Evolutionary conservation across 2,329 filamentous ascomycete species (phyloP).

Genomic region (Alternaria sp.): DNA sequence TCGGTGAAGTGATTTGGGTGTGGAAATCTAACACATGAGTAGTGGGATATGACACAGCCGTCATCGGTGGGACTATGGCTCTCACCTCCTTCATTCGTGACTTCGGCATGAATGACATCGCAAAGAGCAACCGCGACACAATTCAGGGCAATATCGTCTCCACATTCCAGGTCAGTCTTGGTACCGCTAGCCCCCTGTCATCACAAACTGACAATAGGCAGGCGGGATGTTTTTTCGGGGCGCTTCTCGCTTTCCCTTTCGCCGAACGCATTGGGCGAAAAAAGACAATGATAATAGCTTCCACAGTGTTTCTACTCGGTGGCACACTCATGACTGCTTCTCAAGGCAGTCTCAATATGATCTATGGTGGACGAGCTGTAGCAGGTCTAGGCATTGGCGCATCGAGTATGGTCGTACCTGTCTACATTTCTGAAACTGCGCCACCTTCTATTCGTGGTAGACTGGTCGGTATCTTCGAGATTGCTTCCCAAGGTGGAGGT

Average conservation of each 20-base stretch:
- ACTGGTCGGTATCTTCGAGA: slow-evolving; percentile 72
- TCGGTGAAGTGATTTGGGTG: neutral
- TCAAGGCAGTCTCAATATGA: slow-evolving; percentile 46
- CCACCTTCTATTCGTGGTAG: slow-evolving; percentile 71
- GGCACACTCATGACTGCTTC: slow-evolving; percentile 53
- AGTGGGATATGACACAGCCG: slow-evolving; percentile 48
- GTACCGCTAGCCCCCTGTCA: neutral
- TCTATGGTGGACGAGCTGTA: slow-evolving; percentile 49
- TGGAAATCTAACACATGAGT: neutral
- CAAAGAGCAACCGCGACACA: slow-evolving; percentile 44
- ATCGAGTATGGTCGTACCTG: slow-evolving; percentile 49
- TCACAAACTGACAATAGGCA: slow-evolving; percentile 3
- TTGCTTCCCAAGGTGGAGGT: slow-evolving; percentile 70
- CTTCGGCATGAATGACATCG: slow-evolving; percentile 43
- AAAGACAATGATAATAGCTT: slow-evolving; percentile 58
- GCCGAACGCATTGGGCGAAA: slow-evolving; percentile 60
- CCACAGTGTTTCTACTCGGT: slow-evolving; percentile 54
- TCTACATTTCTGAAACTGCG: slow-evolving; percentile 53
- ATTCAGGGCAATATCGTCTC: slow-evolving; percentile 53
- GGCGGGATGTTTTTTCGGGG: slow-evolving; percentile 51
- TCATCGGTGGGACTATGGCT: slow-evolving; percentile 54
- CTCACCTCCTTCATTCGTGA: slow-evolving; percentile 50
- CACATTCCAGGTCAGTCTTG: slow-evolving; percentile 42
- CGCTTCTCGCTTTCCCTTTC: slow-evolving; percentile 55
- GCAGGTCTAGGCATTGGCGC: slow-evolving; percentile 52